Base-by-base conservation (phyloP, 495 filamentous ascomycete genomes). In the Hypoxylon fragiforme region DNA sequence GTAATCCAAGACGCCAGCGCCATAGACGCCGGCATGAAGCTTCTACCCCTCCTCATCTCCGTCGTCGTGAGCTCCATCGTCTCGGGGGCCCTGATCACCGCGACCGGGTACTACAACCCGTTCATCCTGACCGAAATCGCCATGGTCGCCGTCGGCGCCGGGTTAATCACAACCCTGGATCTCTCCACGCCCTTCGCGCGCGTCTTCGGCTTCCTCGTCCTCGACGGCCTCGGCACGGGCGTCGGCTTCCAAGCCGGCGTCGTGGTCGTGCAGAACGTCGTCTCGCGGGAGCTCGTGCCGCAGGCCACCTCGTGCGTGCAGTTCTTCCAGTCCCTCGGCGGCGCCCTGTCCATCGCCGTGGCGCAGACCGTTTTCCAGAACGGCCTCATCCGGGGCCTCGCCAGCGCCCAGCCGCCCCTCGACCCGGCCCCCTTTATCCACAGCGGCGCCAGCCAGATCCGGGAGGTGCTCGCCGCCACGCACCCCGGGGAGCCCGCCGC, bases 21-120 rank as follows among this genome's bases (percentile, higher is more conserved):
- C 14, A 81, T 85, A 12, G 72, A 84, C 38, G 91, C 89, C 1
- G 92, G 91, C 24, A 86, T 95, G 64, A 83, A 84, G 65, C 87
- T 85, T 14, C 73, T 96, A 4, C 91, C 92, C 0, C 75, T 89
- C 54, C 80, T 96, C 22, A 79, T 92, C 19, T 69, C 74, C 7
- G 77, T 86, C 1, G 84, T 89, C 32, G 47, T 92, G 28, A 74
- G 77, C 3, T 73, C 72, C 2, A 52, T 81, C 15, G 40, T 65
- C 4, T 60, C 69, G 20, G 79, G 78, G 32, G 73, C 67, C 7
- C 56, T 73, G 15, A 71, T 77, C 43, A 72, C 69, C 11, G 65
- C 62, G 0, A 66, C 79, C 3, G 80, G 79, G 2, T 81, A 81
- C 58, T 81, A 80, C 57, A 81, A 75, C 54, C 77, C 77, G 7